phyloP scores from a whole-genome alignment of 2,329 filamentous ascomycete species.

The Westerdykella ornata region DNA sequence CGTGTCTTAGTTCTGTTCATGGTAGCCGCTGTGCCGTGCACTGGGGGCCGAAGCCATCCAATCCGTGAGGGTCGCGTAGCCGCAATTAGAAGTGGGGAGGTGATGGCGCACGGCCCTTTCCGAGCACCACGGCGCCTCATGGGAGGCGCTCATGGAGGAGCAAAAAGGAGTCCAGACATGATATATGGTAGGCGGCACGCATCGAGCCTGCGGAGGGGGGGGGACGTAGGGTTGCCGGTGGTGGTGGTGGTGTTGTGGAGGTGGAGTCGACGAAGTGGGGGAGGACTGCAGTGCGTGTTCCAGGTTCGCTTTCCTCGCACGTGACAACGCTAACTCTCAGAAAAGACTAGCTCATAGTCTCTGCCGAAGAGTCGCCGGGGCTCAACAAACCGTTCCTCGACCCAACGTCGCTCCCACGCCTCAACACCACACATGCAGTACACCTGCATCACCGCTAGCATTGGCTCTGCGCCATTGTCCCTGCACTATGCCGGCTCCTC shows the following conservation, averaged over 20 bases:
- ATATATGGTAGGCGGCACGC: conserved; percentile 8
- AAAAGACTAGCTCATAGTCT: neutral
- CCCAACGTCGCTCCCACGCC: conserved; percentile 8
- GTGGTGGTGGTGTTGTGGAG: conserved; percentile 20
- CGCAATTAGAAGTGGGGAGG: conserved; percentile 35
- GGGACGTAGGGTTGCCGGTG: conserved; percentile 8
- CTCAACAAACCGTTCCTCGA: conserved; percentile 6
- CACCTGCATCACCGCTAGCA: conserved; percentile 11
- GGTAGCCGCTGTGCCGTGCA: conserved; percentile 36
- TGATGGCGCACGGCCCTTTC: conserved; percentile 29
- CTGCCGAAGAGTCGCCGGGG: conserved; percentile 18
- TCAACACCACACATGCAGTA: conserved; percentile 16
- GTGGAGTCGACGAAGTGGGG: conserved; percentile 21
- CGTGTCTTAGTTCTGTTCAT: conserved; percentile 20
- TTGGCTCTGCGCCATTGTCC: conserved; percentile 1
- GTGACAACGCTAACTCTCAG: conserved; percentile 21
- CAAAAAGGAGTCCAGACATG: conserved; percentile 1
- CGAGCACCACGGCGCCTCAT: conserved; percentile 20
- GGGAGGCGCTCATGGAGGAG: conserved; percentile 7
- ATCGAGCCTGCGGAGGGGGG: conserved; percentile 1
- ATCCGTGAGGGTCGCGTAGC: conserved; percentile 38
- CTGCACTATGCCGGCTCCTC: too few relatives aligned
- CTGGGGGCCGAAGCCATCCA: conserved; percentile 36
- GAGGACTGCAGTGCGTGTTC: conserved; percentile 15
- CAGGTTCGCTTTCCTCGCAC: conserved; percentile 21